Percentiles rank a stretch among this genome's conserved stretches.
phyloP scores from a whole-genome alignment of 2,329 filamentous ascomycete species.

The Arthrobotrys conoides region DNA sequence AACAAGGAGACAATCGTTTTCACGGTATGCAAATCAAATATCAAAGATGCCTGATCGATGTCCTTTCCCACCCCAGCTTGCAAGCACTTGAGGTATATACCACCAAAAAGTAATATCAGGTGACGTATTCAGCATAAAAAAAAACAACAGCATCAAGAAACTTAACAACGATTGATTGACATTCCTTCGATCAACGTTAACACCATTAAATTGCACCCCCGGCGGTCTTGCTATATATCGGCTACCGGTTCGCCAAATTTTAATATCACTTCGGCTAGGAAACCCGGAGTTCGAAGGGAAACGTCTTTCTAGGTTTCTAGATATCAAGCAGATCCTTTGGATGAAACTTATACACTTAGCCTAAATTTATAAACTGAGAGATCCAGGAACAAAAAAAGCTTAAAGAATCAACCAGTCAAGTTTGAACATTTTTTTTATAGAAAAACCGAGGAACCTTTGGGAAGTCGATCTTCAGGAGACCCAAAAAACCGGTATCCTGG shows the following conservation, averaged over 20 bases:
- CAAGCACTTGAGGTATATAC: constrained; percentile 8
- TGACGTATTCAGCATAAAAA: constrained; percentile 7
- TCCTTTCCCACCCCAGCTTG: too few species aligned
- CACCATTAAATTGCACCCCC: neutral
- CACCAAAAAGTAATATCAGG: constrained; percentile 13
- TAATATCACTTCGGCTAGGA: neutral
- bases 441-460: neutral
- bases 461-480: constrained; percentile 16
- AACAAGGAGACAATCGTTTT: neutral
- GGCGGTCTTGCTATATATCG: neutral
- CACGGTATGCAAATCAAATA: neutral
- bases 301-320: neutral
- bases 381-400: constrained; percentile 8
- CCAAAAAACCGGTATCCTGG: neutral
- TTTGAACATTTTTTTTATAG: too few species aligned
- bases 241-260: neutral
- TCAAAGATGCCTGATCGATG: constrained; percentile 26
- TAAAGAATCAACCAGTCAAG: neutral
- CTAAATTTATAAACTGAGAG: constrained; percentile 3
- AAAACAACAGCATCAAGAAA: too few species aligned
- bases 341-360: neutral
- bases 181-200: neutral
- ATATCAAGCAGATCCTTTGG: neutral
- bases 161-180: neutral
- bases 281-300: constrained; percentile 14